Evolutionary conservation across 768 basidiomycete genomes (phyloP).

Genomic region (Strobilomyces echinocephalus): DNA sequence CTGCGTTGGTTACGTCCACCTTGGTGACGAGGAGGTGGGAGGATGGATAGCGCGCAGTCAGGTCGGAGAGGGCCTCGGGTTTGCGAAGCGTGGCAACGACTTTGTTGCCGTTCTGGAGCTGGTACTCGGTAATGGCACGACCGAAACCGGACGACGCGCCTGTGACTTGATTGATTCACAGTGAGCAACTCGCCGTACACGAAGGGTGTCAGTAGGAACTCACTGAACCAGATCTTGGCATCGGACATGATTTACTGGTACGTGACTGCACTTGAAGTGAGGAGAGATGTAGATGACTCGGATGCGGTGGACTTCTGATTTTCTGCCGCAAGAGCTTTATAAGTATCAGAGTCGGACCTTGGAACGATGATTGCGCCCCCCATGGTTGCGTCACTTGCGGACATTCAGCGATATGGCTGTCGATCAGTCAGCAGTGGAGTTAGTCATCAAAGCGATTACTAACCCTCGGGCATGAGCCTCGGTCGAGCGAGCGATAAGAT

Average conservation of each 20-base stretch:
- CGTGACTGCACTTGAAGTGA: neutral
- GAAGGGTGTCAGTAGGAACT: neutral
- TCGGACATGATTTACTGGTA: constrained; percentile 13
- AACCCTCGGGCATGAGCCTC: no score
- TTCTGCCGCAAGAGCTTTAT: neutral
- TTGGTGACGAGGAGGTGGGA: constrained; percentile 28
- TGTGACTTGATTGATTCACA: constrained; percentile 19
- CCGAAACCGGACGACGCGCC: constrained; percentile 40
- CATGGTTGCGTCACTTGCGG: no score
- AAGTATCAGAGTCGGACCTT: no score
- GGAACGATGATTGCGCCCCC: no score
- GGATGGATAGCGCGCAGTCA: constrained; percentile 19
- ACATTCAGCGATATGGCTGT: neutral
- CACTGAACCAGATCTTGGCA: constrained; percentile 19
- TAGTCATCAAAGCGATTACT: neutral
- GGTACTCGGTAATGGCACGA: constrained; percentile 28
- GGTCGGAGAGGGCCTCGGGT: constrained; percentile 29
- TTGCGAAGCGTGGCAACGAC: constrained; percentile 42
- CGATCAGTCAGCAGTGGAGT: neutral
- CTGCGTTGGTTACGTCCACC: constrained; percentile 29
- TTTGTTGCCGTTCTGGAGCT: constrained; percentile 33
- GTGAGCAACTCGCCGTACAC: neutral
- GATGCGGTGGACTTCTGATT: neutral
- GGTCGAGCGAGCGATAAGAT: no score
- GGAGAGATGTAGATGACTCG: no score